Percentiles rank a stretch among this genome's conserved stretches.
Conservation (phyloP, 495 filamentous ascomycete genomes). For the Diplogelasinospora grovesii region DNA sequence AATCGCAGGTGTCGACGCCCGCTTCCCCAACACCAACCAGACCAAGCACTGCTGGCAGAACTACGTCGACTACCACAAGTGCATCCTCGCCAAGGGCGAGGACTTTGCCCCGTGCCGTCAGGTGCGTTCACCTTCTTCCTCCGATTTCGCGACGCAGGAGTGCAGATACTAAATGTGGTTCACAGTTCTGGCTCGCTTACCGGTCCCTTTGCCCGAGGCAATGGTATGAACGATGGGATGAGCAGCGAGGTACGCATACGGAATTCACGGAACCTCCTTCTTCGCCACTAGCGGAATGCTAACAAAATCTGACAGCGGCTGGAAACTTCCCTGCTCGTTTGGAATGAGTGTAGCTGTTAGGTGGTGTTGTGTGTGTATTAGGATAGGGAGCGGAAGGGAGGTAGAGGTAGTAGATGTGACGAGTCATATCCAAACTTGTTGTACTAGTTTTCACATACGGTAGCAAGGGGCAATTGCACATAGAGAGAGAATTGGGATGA, state of each 20-base stretch:
- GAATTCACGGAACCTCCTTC: not conserved
- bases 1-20: conserved; percentile 83
- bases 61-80: conserved; percentile 99
- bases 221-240: conserved; percentile 95
- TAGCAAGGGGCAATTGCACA: conserved; percentile 23
- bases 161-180: conserved; percentile 3
- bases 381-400: conserved; percentile 3
- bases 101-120: conserved; percentile 97
- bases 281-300: conserved; percentile 3
- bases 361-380: not conserved
- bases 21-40: conserved; percentile 98
- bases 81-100: conserved; percentile 95
- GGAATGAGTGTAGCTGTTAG: conserved; percentile 32
- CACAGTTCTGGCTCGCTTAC: conserved; percentile 90
- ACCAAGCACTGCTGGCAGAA: conserved; percentile 94
- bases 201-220: conserved; percentile 91
- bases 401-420: conserved; percentile 1
- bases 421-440: conserved; percentile 11
- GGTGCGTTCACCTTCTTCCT: conserved; percentile 46
- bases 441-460: conserved; percentile 14
- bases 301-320: conserved; percentile 53
- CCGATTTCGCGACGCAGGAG: not conserved
- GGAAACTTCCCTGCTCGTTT: conserved; percentile 82
- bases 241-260: conserved; percentile 75
- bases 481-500: conserved; percentile 18